Evolutionary conservation across 2,329 filamentous ascomycete genomes (phyloP).

Genomic region (Pseudogymnoascus sp.): DNA sequence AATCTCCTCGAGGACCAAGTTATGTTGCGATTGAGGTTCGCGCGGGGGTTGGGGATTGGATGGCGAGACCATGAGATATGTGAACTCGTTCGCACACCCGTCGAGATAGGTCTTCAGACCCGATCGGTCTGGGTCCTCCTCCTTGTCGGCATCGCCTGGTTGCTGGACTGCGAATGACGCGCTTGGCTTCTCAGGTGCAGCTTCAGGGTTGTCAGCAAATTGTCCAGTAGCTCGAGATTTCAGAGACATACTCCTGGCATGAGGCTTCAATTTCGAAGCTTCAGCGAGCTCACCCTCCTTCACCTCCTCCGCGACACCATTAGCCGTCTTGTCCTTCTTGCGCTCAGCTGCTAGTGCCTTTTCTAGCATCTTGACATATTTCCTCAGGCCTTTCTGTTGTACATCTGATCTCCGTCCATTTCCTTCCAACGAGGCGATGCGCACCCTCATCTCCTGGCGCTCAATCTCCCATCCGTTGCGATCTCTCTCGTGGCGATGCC

Average conservation of each 20-base stretch:
- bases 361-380: constrained; percentile 85
- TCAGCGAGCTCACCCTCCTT: neutral
- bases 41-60: constrained; percentile 58
- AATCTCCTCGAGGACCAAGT: neutral
- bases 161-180: constrained; percentile 36
- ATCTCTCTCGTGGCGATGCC: constrained; percentile 96
- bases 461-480: constrained; percentile 99
- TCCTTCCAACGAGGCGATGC: constrained; percentile 90
- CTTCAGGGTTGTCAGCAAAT: neutral
- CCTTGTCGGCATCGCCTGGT: constrained; percentile 31
- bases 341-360: constrained; percentile 78
- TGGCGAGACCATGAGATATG: constrained; percentile 59
- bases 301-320: constrained; percentile 36
- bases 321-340: constrained; percentile 56
- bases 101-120: constrained; percentile 55
- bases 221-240: neutral
- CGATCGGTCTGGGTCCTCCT: constrained; percentile 35
- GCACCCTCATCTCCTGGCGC: constrained; percentile 95
- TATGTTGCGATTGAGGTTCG: constrained; percentile 39
- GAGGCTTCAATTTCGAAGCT: neutral
- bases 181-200: constrained; percentile 20
- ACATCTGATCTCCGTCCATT: constrained; percentile 79
- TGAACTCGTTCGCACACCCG: constrained; percentile 57
- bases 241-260: neutral
- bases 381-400: constrained; percentile 79